These are phyloP conservation scores for Phytophthora citricola DNA, from an alignment of 352 stramenopile species.

Conservation along the genomic window DNA sequence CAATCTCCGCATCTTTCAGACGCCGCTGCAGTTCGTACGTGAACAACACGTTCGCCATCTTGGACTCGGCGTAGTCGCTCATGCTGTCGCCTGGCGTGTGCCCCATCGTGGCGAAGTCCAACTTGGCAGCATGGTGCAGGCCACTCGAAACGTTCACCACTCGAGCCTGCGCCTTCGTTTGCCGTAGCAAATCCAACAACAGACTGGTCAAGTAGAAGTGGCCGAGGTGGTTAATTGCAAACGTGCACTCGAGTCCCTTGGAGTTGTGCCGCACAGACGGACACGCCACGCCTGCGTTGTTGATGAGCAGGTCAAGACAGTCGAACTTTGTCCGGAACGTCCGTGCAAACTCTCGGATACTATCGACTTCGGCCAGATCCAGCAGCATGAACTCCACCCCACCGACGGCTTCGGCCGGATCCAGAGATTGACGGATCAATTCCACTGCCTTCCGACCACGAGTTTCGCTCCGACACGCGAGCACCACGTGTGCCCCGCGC, in stretches of 20 bases:
- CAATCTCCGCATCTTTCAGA: conserved; percentile 27
- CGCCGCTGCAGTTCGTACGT: conserved; percentile 55
- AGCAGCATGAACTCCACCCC: conserved; percentile 48
- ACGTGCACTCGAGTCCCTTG: conserved; percentile 44
- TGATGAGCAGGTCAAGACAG: conserved; percentile 67
- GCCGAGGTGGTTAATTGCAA: conserved; percentile 59
- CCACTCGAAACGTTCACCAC: conserved; percentile 56
- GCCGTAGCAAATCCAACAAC: conserved; percentile 42
- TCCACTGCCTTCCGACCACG: conserved; percentile 34
- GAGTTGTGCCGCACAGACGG: conserved; percentile 31
- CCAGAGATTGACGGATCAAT: conserved; percentile 31
- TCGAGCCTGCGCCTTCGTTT: conserved; percentile 27
- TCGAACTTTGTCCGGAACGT: conserved; percentile 45
- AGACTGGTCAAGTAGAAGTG: conserved; percentile 61
- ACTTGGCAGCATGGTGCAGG: conserved; percentile 38
- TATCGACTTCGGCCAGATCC: conserved; percentile 57
- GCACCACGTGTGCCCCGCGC: conserved; percentile 69
- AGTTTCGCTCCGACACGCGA: conserved; percentile 68
- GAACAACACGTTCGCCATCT: conserved; percentile 61
- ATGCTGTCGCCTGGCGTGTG: conserved; percentile 30
- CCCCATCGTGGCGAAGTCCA: conserved; percentile 41
- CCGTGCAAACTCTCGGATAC: conserved; percentile 52
- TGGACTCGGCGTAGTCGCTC: conserved; percentile 50
- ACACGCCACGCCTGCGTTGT: conserved; percentile 63
- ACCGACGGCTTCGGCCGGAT: conserved; percentile 19